These are phyloP conservation scores for Aspergillus ruber DNA, from an alignment of 2,329 filamentous ascomycete genomes.

Conservation along the genomic window DNA sequence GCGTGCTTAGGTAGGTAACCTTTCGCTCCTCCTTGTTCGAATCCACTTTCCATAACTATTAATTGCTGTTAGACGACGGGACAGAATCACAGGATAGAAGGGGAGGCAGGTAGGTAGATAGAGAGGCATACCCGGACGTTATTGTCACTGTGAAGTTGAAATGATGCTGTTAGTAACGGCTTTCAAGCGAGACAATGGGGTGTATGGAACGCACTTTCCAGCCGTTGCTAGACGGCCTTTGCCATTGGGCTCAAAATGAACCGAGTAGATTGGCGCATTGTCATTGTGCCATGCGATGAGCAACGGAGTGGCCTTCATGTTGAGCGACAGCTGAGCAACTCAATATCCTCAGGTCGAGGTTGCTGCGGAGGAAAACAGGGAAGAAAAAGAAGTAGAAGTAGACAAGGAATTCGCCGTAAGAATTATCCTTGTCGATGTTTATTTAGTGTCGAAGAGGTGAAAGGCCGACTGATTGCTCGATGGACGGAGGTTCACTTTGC, in stretches of 20 bases:
- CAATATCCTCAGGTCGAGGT: conserved; percentile 16
- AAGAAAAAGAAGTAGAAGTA: conserved; percentile 1
- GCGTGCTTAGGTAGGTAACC: conserved; percentile 84
- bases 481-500: background rate
- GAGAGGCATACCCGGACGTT: conserved; percentile 70
- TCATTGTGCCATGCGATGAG: conserved; percentile 99
- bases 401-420: background rate
- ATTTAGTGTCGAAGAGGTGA: background rate
- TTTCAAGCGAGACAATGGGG: background rate
- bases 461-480: background rate
- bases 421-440: background rate
- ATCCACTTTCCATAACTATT: conserved; percentile 85
- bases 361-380: background rate
- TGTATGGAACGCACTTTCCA: conserved; percentile 54
- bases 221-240: conserved; percentile 89
- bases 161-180: conserved; percentile 9
- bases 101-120: background rate
- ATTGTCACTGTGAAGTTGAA: conserved; percentile 56
- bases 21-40: conserved; percentile 76
- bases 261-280: conserved; percentile 93
- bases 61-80: conserved; percentile 24
- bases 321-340: conserved; percentile 22
- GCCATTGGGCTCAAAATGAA: conserved; percentile 88
- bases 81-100: conserved; percentile 1
- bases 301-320: conserved; percentile 92